These are phyloP conservation scores for Gentiana straminea DNA, from an alignment of 257 asterid species.

Conservation along the genomic window DNA sequence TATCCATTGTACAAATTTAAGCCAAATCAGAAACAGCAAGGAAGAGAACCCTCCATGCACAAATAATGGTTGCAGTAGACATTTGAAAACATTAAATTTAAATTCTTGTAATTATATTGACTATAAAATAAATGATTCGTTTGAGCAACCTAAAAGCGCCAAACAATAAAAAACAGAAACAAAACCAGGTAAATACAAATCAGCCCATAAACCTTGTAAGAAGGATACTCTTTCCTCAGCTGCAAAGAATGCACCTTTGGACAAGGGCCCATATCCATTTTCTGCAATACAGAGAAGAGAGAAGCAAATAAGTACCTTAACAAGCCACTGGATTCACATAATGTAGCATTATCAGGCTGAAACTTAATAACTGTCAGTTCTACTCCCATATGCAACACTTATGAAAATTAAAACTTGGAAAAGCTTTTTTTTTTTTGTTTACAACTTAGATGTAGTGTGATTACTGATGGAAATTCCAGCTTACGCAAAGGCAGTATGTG, in stretches of 20 bases:
- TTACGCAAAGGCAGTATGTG: too few relatives aligned
- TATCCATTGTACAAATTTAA: too few relatives aligned
- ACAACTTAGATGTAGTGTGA: too few relatives aligned
- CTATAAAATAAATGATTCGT: too few relatives aligned
- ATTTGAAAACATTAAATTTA: not conserved
- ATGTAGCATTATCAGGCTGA: not conserved
- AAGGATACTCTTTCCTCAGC: constrained; percentile 91
- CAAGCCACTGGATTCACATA: too few relatives aligned
- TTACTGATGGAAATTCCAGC: too few relatives aligned
- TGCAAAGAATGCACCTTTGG: constrained; percentile 86
- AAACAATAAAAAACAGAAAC: too few relatives aligned
- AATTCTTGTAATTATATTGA: too few relatives aligned
- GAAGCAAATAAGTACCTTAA: too few relatives aligned
- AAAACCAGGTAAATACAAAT: constrained; percentile 1
- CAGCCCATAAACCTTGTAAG: not conserved
- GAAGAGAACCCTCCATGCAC: not conserved
- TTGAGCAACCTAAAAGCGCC: too few relatives aligned
- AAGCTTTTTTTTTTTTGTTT: too few relatives aligned
- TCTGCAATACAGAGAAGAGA: constrained; percentile 31
- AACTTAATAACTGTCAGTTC: not conserved
- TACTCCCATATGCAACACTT: not conserved
- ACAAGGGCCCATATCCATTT: constrained; percentile 91
- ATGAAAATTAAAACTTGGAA: too few relatives aligned
- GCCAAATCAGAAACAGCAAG: not conserved
- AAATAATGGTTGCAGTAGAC: not conserved